phyloP scores from a whole-genome alignment of 2,329 filamentous ascomycete genomes.

The Myriosclerotinia curreyana region DNA sequence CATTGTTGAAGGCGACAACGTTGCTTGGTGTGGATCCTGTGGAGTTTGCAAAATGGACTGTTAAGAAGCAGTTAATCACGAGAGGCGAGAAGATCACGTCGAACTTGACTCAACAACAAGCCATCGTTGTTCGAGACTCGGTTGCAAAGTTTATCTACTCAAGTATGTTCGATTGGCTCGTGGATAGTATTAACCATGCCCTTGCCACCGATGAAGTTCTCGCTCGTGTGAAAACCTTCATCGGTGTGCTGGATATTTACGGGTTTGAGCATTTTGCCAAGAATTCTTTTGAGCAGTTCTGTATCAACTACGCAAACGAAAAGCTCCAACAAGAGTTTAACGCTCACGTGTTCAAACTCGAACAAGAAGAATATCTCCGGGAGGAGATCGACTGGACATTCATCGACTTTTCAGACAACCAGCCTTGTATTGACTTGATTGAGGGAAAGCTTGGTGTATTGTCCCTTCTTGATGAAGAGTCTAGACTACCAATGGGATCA shows the following conservation, averaged over 20 bases:
- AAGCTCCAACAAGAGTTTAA: constrained; percentile 99
- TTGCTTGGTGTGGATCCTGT: constrained; percentile 83
- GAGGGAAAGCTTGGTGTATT: constrained; percentile 94
- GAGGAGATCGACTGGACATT: constrained; percentile 99
- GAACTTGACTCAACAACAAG: constrained; percentile 89
- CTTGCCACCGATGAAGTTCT: constrained; percentile 87
- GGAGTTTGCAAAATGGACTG: constrained; percentile 95
- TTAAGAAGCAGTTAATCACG: constrained; percentile 97
- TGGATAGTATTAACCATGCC: constrained; percentile 92
- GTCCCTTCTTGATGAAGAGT: constrained; percentile 92
- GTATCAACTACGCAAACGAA: constrained; percentile 99
- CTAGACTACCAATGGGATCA: constrained; percentile 91
- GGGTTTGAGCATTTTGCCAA: constrained; percentile 99
- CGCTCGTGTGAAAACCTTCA: constrained; percentile 80
- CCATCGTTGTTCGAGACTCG: constrained; percentile 90
- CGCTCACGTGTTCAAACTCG: constrained; percentile 97
- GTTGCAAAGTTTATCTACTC: constrained; percentile 99
- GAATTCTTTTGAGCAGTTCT: constrained; percentile 99
- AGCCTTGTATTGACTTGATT: constrained; percentile 97
- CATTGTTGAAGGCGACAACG: constrained; percentile 74
- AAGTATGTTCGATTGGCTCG: constrained; percentile 96
- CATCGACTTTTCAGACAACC: constrained; percentile 98
- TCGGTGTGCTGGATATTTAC: constrained; percentile 98
- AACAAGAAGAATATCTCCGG: constrained; percentile 94
- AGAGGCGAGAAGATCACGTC: constrained; percentile 97